A percentile compares a stretch with the other conserved stretches of the same genome.
phyloP scores from a whole-genome alignment of 805 yeast species.

The Lachancea meyersii region DNA sequence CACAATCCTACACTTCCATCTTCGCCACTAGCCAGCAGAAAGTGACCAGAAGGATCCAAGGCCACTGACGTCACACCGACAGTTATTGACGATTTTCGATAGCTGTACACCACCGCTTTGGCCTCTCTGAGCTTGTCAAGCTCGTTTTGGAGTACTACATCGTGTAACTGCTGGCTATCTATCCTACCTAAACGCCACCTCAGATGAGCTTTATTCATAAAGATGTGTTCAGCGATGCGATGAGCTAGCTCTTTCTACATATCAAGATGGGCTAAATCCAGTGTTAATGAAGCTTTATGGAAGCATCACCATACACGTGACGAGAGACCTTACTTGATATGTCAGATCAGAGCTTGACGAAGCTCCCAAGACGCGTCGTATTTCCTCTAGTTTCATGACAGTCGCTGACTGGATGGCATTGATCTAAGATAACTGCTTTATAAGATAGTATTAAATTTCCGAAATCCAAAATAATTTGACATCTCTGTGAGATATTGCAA shows the following conservation, averaged over 20 bases:
- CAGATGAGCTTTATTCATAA: constrained; percentile 6
- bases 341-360: no score
- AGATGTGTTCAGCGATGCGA: background rate
- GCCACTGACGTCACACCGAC: constrained; percentile 19
- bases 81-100: constrained; percentile 4
- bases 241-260: background rate
- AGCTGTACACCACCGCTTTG: constrained; percentile 4
- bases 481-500: no score
- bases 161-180: constrained; percentile 10
- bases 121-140: constrained; percentile 21
- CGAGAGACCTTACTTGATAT: no score
- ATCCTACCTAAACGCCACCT: constrained; percentile 14
- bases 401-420: no score
- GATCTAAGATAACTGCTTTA: no score
- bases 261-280: no score
- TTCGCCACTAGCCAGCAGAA: constrained; percentile 22
- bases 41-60: constrained; percentile 16
- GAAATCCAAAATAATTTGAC: no score
- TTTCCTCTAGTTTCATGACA: no score
- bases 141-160: constrained; percentile 13
- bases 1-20: constrained; percentile 34
- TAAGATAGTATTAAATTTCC: no score
- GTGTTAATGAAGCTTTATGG: no score
- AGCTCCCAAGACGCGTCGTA: no score
- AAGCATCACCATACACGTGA: no score